Evolutionary conservation across 2,329 filamentous ascomycete species (phyloP), one percentile per base, ranked within the genome.

Genomic region (Pyricularia grisea): DNA sequence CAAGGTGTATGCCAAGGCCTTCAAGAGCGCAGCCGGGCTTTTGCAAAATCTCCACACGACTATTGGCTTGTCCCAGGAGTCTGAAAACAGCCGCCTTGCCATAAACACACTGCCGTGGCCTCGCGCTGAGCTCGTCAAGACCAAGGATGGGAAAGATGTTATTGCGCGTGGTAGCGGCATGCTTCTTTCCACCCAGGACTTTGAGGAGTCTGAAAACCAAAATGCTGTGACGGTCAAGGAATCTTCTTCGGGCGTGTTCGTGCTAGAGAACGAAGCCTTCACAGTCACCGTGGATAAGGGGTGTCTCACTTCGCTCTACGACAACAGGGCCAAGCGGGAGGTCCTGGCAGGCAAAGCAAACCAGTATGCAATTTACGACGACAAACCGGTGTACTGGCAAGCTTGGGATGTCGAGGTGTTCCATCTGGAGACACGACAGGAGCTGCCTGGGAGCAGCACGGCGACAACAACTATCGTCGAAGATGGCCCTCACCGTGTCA

Each of bases 331-430:
- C 1, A 78, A 85, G 42, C 84, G 88, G 25, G 86, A 90, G 72
- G 76, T 89, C 17, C 79, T 90, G 23, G 80, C 86, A 6, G 80
- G 81, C n/a, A 89, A 88, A 74, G 87, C 84, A 6, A 88, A 87
- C 27, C 88, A 90, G 73, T 79, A 88, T 7, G 88, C 90, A 67
- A 82, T 90, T 23, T 91, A 88, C 73, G 88, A 91, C 72, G 88
- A 91, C 74, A 90, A 90, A 77, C 88, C 88, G 4, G 81, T 90
- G 4, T 90, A 90, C 78, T 90, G 88, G 88, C 88, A 90, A 75
- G 88, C 88, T 0, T 91, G 88, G 88, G 88, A 90, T 74, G 88
- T 90, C 2, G 88, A 91, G 74, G 87, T 90, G 7, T 91, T 84
- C 77, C 88, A 90, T 70, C 80, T 90, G 3, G 81, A 88, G 14